A percentile compares a stretch with the other conserved stretches of the same genome.
These are phyloP conservation scores for Rhizopus arrhizus DNA, from an alignment of 371 early-diverging fungal species.

Conservation along the genomic window DNA sequence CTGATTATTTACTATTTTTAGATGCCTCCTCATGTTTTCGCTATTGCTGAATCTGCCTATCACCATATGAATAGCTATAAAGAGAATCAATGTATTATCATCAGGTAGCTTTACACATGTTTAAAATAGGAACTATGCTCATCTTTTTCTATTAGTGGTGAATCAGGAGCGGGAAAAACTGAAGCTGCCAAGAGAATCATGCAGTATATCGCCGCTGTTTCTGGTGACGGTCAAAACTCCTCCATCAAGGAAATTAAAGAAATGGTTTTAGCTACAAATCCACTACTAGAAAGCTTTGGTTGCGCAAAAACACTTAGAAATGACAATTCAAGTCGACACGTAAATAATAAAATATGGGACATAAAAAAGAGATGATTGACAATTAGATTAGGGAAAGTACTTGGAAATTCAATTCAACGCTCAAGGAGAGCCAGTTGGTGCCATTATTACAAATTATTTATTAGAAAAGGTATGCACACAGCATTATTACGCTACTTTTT, in stretches of 20 bases:
- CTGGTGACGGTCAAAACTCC: conserved; percentile 68
- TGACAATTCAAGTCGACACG: conserved; percentile 98
- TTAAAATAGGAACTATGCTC: neutral
- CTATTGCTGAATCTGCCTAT: conserved; percentile 84
- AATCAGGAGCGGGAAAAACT: conserved; percentile 92
- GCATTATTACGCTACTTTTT: neutral
- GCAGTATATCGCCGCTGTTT: conserved; percentile 97
- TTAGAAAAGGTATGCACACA: conserved; percentile 85
- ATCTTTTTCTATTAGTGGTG: conserved; percentile 59
- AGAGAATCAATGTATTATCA: conserved; percentile 98
- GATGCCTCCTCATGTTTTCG: conserved; percentile 88
- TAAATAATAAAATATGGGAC: conserved; percentile 37
- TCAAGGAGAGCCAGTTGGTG: conserved; percentile 94
- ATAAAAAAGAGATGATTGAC: neutral
- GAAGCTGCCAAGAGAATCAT: conserved; percentile 91
- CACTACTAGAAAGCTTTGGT: conserved; percentile 98
- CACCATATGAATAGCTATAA: conserved; percentile 95
- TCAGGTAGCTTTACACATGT: conserved; percentile 52
- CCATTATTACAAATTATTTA: conserved; percentile 96
- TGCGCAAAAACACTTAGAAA: conserved; percentile 99
- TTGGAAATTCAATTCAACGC: conserved; percentile 96
- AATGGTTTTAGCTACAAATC: conserved; percentile 96
- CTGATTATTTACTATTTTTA: conserved; percentile 23
- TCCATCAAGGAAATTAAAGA: conserved; percentile 91
- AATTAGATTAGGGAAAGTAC: conserved; percentile 85